Percentiles rank a stretch among this genome's conserved stretches.
Evolutionary conservation across 495 filamentous ascomycete genomes (phyloP).

Genomic region (Aspergillus bertholletiae): DNA sequence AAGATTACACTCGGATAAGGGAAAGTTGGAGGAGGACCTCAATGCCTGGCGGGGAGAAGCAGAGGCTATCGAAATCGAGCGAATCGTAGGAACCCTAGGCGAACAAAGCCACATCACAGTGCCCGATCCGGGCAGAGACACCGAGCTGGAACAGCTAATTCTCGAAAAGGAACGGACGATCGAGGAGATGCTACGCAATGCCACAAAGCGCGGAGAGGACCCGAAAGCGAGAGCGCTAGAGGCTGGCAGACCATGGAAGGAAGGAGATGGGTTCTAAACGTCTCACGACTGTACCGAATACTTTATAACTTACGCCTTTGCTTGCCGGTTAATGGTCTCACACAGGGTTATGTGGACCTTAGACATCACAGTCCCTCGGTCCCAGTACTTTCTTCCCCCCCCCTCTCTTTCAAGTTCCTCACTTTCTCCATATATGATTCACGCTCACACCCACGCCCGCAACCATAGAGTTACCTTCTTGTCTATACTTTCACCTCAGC

Average conservation of each 20-base stretch:
- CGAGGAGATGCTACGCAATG: conserved; percentile 31
- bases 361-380: background rate
- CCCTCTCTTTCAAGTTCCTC: background rate
- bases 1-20: conserved; percentile 33
- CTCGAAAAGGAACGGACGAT: conserved; percentile 32
- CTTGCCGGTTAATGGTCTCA: background rate
- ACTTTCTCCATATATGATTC: background rate
- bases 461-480: background rate
- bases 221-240: conserved; percentile 49
- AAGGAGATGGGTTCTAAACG: conserved; percentile 49
- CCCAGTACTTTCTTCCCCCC: background rate
- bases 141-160: conserved; percentile 22
- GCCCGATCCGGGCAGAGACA: conserved; percentile 35
- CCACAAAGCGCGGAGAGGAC: conserved; percentile 49
- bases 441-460: background rate
- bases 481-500: conserved; percentile 4
- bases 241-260: conserved; percentile 48
- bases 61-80: conserved; percentile 30
- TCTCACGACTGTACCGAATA: background rate
- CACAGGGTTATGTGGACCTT: background rate
- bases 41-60: conserved; percentile 41
- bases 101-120: conserved; percentile 28
- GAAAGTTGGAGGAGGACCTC: conserved; percentile 45
- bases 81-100: conserved; percentile 25
- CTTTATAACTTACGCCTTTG: background rate